Conservation (phyloP, 2,329 filamentous ascomycete genomes). For the Chaetothyriales sp. region DNA sequence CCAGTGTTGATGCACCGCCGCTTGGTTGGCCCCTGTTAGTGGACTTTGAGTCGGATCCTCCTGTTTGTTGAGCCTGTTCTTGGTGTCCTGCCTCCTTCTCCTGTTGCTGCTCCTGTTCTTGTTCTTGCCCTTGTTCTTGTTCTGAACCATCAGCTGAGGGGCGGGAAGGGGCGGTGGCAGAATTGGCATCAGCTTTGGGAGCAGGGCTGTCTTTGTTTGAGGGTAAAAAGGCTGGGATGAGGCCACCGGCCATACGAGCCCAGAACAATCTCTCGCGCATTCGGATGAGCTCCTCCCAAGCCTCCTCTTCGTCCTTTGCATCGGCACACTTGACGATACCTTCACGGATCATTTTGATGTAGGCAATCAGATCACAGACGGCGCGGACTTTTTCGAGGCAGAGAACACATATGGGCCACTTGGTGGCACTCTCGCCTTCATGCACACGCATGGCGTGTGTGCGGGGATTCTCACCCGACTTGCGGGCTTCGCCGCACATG, state of each 20-base stretch:
- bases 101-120: neutral
- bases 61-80: neutral
- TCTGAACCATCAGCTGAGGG: neutral
- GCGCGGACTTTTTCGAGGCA: conserved; percentile 72
- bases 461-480: conserved; percentile 54
- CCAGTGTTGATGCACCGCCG: neutral
- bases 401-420: conserved; percentile 79
- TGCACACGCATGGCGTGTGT: conserved; percentile 80
- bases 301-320: conserved; percentile 66
- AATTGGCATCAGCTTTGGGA: neutral
- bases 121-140: neutral
- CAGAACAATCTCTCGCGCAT: conserved; percentile 94
- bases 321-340: conserved; percentile 65
- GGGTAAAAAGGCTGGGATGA: conserved; percentile 49
- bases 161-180: neutral
- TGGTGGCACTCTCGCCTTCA: conserved; percentile 71
- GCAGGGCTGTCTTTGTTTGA: conserved; percentile 6
- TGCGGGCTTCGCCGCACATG: conserved; percentile 71
- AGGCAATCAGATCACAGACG: conserved; percentile 84
- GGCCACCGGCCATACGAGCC: conserved; percentile 80
- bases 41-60: neutral
- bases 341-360: conserved; percentile 79
- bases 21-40: neutral
- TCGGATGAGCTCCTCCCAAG: conserved; percentile 88
- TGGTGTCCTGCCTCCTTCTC: too few species aligned